Percentiles rank a stretch among this genome's conserved stretches.
Evolutionary conservation across 2,329 filamentous ascomycete genomes (phyloP).

Genomic region (Septoria linicola): DNA sequence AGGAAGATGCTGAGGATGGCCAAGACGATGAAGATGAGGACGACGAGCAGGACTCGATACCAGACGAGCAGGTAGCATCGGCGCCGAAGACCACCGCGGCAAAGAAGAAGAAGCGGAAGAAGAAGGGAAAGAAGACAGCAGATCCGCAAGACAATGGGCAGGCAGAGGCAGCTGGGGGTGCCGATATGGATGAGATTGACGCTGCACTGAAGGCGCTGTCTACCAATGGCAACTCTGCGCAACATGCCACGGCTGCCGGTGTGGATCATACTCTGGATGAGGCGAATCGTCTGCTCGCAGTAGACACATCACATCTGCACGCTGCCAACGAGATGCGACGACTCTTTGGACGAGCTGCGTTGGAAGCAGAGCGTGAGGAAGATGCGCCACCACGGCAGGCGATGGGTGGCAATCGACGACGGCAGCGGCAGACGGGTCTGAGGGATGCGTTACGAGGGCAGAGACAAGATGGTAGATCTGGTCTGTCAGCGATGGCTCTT

Average conservation of each 20-base stretch:
- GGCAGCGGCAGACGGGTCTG: slow-evolving; percentile 55
- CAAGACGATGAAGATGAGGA: slow-evolving; percentile 38
- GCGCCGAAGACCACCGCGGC: slow-evolving; percentile 36
- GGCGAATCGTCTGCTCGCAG: slow-evolving; percentile 55
- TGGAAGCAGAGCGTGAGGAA: slow-evolving; percentile 57
- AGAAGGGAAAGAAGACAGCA: slow-evolving; percentile 50
- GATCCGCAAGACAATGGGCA: slow-evolving; percentile 20
- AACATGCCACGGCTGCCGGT: slow-evolving; percentile 25
- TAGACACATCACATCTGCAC: slow-evolving; percentile 74
- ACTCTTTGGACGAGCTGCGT: slow-evolving; percentile 65
- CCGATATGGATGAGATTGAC: slow-evolving; percentile 64
- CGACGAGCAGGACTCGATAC: slow-evolving; percentile 34
- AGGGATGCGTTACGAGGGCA: slow-evolving; percentile 54
- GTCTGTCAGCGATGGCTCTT: slow-evolving; percentile 69
- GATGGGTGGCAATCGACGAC: slow-evolving; percentile 34
- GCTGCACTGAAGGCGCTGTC: slow-evolving; percentile 60
- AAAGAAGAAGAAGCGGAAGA: slow-evolving; percentile 62
- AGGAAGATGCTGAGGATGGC: slow-evolving; percentile 41
- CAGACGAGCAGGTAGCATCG: slow-evolving; percentile 5
- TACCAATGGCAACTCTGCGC: slow-evolving; percentile 32
- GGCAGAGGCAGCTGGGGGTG: slow-evolving; percentile 10
- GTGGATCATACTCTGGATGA: slow-evolving; percentile 46
- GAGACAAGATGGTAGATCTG: slow-evolving; percentile 56
- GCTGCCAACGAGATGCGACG: slow-evolving; percentile 87
- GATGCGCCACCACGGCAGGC: slow-evolving; percentile 39